phyloP scores from a whole-genome alignment of 2,329 filamentous ascomycete species.

The Diaporthe eres region DNA sequence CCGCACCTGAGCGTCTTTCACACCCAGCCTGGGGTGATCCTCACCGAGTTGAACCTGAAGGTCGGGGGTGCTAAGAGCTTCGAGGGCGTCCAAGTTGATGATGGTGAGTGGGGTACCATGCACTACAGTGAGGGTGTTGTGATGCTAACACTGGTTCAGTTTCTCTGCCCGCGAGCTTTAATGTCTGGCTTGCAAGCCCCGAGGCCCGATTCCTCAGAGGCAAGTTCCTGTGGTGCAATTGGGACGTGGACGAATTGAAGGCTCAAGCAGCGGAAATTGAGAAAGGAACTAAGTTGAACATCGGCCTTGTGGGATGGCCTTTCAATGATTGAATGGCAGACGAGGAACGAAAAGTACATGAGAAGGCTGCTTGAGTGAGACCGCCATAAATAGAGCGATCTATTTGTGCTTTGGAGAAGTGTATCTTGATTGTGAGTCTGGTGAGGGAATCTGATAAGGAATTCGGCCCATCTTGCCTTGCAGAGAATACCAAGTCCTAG shows the following conservation, averaged over 20 bases:
- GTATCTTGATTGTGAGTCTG: no score
- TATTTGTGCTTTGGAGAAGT: neutral
- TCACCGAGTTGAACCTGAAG: constrained; percentile 33
- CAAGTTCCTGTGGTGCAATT: constrained; percentile 55
- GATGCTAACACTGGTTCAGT: constrained; percentile 23
- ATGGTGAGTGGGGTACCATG: constrained; percentile 7
- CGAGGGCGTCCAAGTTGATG: constrained; percentile 28
- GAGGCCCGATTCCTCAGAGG: constrained; percentile 55
- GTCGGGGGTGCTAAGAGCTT: neutral
- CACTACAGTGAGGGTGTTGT: neutral
- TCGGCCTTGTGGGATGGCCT: constrained; percentile 13
- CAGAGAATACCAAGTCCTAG: neutral
- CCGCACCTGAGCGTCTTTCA: constrained; percentile 40
- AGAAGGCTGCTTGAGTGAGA: neutral
- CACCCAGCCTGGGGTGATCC: constrained; percentile 41
- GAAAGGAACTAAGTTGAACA: neutral
- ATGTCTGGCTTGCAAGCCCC: constrained; percentile 49
- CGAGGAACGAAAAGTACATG: neutral
- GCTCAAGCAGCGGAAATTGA: constrained; percentile 36
- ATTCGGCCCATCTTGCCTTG: no score
- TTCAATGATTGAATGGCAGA: neutral
- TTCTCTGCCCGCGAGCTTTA: constrained; percentile 44
- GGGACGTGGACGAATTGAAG: constrained; percentile 58
- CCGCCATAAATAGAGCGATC: neutral
- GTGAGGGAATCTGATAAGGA: neutral